Conservation (phyloP, 2,329 filamentous ascomycete genomes). For the Fusarium phyllophilum region DNA sequence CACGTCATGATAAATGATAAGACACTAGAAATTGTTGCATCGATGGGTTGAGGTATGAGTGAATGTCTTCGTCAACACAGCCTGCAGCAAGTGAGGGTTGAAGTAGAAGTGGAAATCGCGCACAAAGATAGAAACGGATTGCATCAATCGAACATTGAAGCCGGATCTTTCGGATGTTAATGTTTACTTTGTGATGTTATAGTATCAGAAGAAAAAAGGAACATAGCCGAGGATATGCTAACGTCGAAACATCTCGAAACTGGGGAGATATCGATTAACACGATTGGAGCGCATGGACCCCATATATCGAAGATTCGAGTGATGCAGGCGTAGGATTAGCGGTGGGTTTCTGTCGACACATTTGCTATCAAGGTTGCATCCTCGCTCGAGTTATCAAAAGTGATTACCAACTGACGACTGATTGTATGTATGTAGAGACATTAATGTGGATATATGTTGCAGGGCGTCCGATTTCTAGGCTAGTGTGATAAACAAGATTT, state of each 20-base stretch:
- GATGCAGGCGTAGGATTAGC: neutral
- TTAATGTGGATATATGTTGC: slow-evolving; percentile 3
- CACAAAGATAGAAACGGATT: neutral
- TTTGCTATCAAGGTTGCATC: neutral
- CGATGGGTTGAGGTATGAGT: neutral
- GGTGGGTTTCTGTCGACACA: neutral
- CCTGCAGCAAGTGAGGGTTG: neutral
- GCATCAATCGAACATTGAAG: neutral
- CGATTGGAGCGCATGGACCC: slow-evolving; percentile 7
- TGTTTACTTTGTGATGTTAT: neutral
- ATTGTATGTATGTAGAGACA: neutral
- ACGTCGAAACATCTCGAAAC: neutral
- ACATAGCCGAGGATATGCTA: slow-evolving; percentile 1
- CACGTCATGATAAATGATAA: neutral
- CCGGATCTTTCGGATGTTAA: neutral
- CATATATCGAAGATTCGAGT: slow-evolving; percentile 6
- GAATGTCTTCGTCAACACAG: neutral
- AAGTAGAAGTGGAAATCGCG: neutral
- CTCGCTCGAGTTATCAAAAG: neutral
- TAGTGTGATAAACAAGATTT: slow-evolving; percentile 7
- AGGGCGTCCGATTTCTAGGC: neutral
- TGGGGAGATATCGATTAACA: neutral
- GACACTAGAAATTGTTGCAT: neutral
- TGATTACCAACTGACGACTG: neutral
- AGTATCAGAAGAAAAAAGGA: neutral